A percentile compares a stretch with the other conserved stretches of the same genome.
Conservation (phyloP, 768 basidiomycete genomes). For the Trametes villosa region DNA sequence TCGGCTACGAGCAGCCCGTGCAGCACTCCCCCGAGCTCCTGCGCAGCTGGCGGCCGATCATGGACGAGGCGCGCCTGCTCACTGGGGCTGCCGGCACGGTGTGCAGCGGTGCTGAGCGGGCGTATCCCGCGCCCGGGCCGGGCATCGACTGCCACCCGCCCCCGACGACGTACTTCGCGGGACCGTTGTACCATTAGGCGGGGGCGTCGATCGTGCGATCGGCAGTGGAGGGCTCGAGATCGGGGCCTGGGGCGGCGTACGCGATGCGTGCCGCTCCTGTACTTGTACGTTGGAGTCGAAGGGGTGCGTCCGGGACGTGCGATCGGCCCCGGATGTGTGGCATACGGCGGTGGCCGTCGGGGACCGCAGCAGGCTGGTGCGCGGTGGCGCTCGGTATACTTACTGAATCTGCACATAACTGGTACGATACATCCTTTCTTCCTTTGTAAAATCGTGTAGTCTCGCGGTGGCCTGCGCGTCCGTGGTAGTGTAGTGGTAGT, state of each 20-base stretch:
- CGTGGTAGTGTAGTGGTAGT: neutral
- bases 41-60: constrained; percentile 11
- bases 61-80: constrained; percentile 8
- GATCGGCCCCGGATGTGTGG: neutral
- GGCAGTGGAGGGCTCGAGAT: neutral
- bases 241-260: neutral
- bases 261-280: neutral
- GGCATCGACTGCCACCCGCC: constrained; percentile 4
- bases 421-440: neutral
- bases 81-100: neutral
- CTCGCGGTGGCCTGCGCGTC: neutral
- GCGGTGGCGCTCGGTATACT: neutral
- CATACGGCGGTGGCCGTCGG: neutral
- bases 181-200: constrained; percentile 13
- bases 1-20: neutral
- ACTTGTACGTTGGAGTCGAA: constrained; percentile 7
- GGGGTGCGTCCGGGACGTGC: neutral
- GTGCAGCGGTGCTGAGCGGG: constrained; percentile 6
- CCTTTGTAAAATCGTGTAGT: constrained; percentile 3
- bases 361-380: neutral
- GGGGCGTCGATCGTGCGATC: constrained; percentile 4
- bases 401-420: neutral
- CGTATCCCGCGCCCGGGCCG: neutral
- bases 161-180: constrained; percentile 17
- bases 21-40: constrained; percentile 12